Percentiles rank a stretch among this genome's conserved stretches.
Conservation (phyloP, 169 alveolate species). For the Eimeria sp. region DNA sequence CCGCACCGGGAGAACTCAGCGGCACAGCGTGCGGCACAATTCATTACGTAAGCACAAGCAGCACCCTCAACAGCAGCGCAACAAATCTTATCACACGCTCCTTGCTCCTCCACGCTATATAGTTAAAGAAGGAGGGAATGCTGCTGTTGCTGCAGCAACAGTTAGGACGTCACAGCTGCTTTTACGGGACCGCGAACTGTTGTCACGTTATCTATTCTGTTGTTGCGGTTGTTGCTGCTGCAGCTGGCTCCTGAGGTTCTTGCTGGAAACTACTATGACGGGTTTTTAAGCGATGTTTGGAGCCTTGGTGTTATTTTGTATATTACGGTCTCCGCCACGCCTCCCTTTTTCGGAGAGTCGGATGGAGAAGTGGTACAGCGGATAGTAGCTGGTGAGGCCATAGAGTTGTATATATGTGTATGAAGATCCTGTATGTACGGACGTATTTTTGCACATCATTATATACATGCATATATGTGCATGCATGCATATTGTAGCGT, state of each 20-base stretch:
- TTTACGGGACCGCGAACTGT: too few relatives aligned
- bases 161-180: too few relatives aligned
- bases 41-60: conserved; percentile 10
- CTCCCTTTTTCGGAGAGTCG: conserved; percentile 75
- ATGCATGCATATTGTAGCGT: too few relatives aligned
- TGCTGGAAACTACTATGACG: conserved; percentile 80
- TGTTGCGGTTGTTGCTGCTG: background rate
- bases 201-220: background rate
- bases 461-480: too few relatives aligned
- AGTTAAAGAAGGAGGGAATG: background rate
- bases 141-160: too few relatives aligned
- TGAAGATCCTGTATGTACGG: too few relatives aligned
- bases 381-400: conserved; percentile 58
- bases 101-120: too few relatives aligned
- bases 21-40: conserved; percentile 81
- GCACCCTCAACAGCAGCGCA: background rate
- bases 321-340: conserved; percentile 74
- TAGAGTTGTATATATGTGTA: too few relatives aligned
- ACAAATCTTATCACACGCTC: too few relatives aligned
- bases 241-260: conserved; percentile 82
- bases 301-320: conserved; percentile 76
- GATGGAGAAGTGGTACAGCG: conserved; percentile 53
- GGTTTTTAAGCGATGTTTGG: conserved; percentile 79
- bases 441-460: too few relatives aligned
- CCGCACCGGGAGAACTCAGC: conserved; percentile 70